These are phyloP conservation scores for Rachicladosporium sp. DNA, from an alignment of 2,329 filamentous ascomycete species.

Conservation along the genomic window DNA sequence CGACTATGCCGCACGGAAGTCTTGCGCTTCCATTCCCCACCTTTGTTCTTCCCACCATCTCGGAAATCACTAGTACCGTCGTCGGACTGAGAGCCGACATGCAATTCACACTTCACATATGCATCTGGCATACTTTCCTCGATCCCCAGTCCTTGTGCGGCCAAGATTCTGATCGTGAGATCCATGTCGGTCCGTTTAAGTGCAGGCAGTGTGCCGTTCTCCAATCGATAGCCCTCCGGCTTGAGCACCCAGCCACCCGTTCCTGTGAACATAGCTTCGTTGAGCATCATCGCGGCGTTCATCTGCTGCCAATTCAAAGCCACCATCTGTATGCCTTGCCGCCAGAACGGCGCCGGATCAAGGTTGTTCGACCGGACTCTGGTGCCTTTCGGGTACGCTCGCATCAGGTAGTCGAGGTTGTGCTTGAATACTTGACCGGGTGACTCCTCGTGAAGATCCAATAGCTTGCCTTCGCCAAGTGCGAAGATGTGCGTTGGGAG, in stretches of 20 bases:
- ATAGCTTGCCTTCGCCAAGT: constrained; percentile 48
- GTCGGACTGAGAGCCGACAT: constrained; percentile 57
- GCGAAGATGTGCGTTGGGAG: constrained; percentile 54
- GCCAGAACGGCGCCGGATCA: constrained; percentile 75
- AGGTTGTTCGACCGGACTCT: constrained; percentile 77
- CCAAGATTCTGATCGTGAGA: constrained; percentile 60
- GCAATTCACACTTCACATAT: constrained; percentile 66
- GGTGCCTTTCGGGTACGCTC: constrained; percentile 74
- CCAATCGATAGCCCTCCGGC: constrained; percentile 56
- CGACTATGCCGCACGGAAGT: constrained; percentile 31
- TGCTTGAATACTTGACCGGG: constrained; percentile 58
- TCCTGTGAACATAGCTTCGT: constrained; percentile 79
- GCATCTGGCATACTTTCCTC: constrained; percentile 40
- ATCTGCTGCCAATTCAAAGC: constrained; percentile 89
- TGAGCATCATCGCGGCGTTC: constrained; percentile 91
- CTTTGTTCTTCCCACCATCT: constrained; percentile 41
- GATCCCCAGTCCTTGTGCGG: constrained; percentile 58
- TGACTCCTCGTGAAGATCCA: constrained; percentile 52
- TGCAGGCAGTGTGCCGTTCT: constrained; percentile 7
- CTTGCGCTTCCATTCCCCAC: constrained; percentile 36
- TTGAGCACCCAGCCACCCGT: constrained; percentile 78
- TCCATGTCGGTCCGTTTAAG: constrained; percentile 36
- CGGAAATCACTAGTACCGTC: constrained; percentile 28
- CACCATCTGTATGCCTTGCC: constrained; percentile 78
- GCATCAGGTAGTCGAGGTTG: constrained; percentile 72